These are phyloP conservation scores for Aspergillus chevalieri DNA, from an alignment of 2,329 filamentous ascomycete species.

Conservation along the genomic window DNA sequence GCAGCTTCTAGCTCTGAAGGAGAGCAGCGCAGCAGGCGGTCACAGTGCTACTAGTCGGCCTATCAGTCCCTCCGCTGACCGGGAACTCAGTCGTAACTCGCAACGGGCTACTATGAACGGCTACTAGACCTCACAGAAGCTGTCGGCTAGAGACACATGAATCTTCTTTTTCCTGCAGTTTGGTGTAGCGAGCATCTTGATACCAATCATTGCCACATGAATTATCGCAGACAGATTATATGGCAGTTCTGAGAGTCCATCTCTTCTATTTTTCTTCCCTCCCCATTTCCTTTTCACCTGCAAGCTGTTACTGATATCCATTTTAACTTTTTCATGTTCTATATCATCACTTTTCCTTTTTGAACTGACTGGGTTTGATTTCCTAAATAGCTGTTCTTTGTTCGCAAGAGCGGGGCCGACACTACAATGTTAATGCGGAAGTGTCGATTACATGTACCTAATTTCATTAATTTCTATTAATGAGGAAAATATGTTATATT, in stretches of 20 bases:
- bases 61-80: slow-evolving; percentile 90
- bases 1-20: slow-evolving; percentile 95
- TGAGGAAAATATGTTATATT: slow-evolving; percentile 19
- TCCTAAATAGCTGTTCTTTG: slow-evolving; percentile 15
- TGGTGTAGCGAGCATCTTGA: slow-evolving; percentile 14
- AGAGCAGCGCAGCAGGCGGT: slow-evolving; percentile 79
- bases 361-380: slow-evolving; percentile 19
- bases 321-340: slow-evolving; percentile 26
- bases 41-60: slow-evolving; percentile 70
- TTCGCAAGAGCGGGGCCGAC: slow-evolving; percentile 20
- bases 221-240: slow-evolving; percentile 9
- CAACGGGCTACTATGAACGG: slow-evolving; percentile 99
- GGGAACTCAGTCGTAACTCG: slow-evolving; percentile 93
- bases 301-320: slow-evolving; percentile 36
- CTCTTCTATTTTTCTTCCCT: slow-evolving; percentile 10
- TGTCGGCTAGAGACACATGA: slow-evolving; percentile 3
- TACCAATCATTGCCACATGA: slow-evolving; percentile 10
- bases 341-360: slow-evolving; percentile 11
- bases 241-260: slow-evolving; percentile 11
- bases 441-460: slow-evolving; percentile 30
- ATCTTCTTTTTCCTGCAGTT: slow-evolving; percentile 6
- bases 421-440: slow-evolving; percentile 16
- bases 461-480: slow-evolving; percentile 27
- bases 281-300: slow-evolving; percentile 17
- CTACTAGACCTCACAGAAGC: slow-evolving; percentile 56